Percentiles rank a stretch among this genome's conserved stretches.
These are phyloP conservation scores for Macadamia integrifolia DNA, from an alignment of 164 flowering plant species.

Conservation along the genomic window DNA sequence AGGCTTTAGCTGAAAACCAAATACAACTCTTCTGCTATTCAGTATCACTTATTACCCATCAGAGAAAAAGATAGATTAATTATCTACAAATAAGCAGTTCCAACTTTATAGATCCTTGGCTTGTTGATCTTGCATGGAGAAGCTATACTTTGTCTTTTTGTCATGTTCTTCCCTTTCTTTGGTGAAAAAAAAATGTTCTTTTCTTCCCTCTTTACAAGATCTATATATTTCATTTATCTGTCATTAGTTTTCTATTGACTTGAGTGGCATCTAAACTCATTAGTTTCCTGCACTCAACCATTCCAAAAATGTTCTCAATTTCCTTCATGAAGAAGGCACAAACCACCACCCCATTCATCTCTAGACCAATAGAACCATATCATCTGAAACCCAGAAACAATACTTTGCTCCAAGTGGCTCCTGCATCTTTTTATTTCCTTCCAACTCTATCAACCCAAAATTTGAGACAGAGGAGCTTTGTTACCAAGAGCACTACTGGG, in stretches of 20 bases:
- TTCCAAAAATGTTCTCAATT: neutral
- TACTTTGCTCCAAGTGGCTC: neutral
- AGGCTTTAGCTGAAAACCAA: too few relatives aligned
- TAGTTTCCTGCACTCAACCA: neutral
- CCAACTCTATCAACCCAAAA: neutral
- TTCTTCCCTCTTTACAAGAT: neutral
- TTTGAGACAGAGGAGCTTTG: conserved; percentile 4
- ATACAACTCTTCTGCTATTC: neutral
- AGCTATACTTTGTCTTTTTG: neutral
- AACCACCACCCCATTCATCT: neutral
- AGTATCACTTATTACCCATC: neutral
- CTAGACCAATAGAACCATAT: conserved; percentile 1
- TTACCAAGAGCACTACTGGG: conserved; percentile 9
- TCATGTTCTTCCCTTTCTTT: neutral
- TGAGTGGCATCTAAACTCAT: neutral
- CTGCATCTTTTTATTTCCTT: conserved; percentile 2
- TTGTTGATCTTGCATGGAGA: conserved; percentile 8
- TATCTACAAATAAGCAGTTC: neutral
- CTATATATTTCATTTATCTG: too few relatives aligned
- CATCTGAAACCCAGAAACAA: conserved; percentile 6
- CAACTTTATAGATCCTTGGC: conserved; percentile 16
- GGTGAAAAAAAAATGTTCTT: too few relatives aligned
- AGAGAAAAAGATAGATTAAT: too few relatives aligned
- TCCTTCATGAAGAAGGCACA: neutral
- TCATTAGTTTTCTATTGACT: neutral